A percentile compares a stretch with the other conserved stretches of the same genome.
phyloP scores from a whole-genome alignment of 2,329 filamentous ascomycete genomes.

The Chalara sp. region DNA sequence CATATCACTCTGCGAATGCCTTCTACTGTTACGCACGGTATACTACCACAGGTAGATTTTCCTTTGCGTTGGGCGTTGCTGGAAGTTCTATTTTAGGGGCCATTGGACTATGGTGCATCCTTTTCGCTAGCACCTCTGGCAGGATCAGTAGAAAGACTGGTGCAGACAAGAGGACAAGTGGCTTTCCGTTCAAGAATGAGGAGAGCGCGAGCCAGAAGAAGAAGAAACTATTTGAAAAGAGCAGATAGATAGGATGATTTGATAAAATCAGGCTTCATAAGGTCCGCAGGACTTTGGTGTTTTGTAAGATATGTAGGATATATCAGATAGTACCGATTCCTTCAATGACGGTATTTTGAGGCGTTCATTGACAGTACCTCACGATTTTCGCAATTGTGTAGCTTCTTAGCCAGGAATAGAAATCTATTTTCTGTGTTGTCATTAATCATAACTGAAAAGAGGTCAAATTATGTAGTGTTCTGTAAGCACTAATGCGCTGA shows the following conservation, averaged over 20 bases:
- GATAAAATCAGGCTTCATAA: neutral
- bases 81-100: conserved; percentile 42
- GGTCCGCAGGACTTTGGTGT: neutral
- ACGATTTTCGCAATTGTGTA: too few relatives aligned
- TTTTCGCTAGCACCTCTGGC: conserved; percentile 43
- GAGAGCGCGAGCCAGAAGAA: conserved; percentile 31
- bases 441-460: too few relatives aligned
- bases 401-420: too few relatives aligned
- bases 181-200: conserved; percentile 58
- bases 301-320: neutral
- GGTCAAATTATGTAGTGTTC: too few relatives aligned
- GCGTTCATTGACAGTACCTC: too few relatives aligned
- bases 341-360: too few relatives aligned
- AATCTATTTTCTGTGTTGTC: too few relatives aligned
- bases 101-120: conserved; percentile 51
- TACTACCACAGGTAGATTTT: conserved; percentile 39
- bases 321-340: too few relatives aligned
- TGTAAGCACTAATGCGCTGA: too few relatives aligned
- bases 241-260: neutral
- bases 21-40: conserved; percentile 56
- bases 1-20: conserved; percentile 49
- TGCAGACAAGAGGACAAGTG: conserved; percentile 58
- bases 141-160: conserved; percentile 56
- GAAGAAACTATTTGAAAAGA: conserved; percentile 12
- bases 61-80: conserved; percentile 45